phyloP scores from a whole-genome alignment of 2,329 filamentous ascomycete genomes.

The Pseudogymnoascus sp. region DNA sequence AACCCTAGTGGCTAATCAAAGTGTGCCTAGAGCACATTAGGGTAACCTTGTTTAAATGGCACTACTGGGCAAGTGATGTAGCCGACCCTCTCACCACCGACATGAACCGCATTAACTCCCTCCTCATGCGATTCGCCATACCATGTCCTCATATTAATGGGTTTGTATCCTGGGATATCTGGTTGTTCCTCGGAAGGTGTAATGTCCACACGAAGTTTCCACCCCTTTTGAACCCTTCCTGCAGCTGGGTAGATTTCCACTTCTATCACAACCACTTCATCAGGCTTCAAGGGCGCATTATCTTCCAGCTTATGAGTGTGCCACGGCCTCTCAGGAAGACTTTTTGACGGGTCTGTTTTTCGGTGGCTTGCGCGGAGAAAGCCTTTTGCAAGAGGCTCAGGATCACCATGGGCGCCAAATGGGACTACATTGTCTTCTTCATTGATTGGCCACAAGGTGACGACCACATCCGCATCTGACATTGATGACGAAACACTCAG shows the following conservation, averaged over 20 bases:
- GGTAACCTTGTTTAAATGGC: not conserved
- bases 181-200: not conserved
- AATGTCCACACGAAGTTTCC: not conserved
- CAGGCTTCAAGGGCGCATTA: constrained; percentile 7
- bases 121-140: not conserved
- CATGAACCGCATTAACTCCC: too few relatives aligned
- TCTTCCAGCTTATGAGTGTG: constrained; percentile 13
- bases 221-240: not conserved
- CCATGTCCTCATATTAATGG: not conserved
- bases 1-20: too few relatives aligned
- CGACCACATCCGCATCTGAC: constrained; percentile 11
- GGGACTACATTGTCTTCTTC: constrained; percentile 2
- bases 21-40: too few relatives aligned
- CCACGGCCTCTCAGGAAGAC: constrained; percentile 12
- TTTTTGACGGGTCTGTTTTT: constrained; percentile 8
- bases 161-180: not conserved
- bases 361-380: constrained; percentile 12
- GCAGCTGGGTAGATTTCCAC: not conserved
- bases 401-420: not conserved
- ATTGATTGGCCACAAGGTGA: not conserved
- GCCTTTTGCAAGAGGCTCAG: constrained; percentile 10
- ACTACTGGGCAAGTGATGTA: not conserved
- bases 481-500: constrained; percentile 9
- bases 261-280: not conserved
- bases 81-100: not conserved